These are phyloP conservation scores for Trametes cingulata DNA, from an alignment of 768 basidiomycete genomes.

Conservation along the genomic window DNA sequence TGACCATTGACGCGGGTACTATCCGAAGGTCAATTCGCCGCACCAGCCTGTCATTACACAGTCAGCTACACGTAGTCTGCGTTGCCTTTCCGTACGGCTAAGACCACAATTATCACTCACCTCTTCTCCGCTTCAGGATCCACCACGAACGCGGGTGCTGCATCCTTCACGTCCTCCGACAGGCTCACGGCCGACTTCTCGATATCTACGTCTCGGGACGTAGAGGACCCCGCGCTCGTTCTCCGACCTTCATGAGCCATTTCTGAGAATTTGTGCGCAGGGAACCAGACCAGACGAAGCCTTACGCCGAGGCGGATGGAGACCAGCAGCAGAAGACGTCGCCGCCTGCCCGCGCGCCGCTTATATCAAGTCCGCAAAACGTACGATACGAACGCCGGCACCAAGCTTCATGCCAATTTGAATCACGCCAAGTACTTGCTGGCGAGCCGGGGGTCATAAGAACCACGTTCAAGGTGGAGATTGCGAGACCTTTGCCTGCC, in stretches of 20 bases:
- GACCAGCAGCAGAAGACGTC: no score
- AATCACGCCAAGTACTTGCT: not conserved
- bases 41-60: conserved; percentile 5
- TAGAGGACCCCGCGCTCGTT: not conserved
- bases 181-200: conserved; percentile 7
- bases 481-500: not conserved
- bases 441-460: conserved; percentile 2
- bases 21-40: conserved; percentile 35
- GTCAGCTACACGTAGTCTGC: not conserved
- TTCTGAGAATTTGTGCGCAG: not conserved
- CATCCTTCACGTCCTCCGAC: conserved; percentile 3
- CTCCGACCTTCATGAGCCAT: not conserved
- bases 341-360: not conserved
- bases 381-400: not conserved
- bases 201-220: not conserved
- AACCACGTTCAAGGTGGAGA: not conserved
- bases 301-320: no score
- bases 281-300: not conserved
- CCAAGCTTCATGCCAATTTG: not conserved
- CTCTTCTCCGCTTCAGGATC: conserved; percentile 10
- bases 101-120: not conserved
- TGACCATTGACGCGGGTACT: conserved; percentile 36
- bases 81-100: not conserved
- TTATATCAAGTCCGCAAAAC: not conserved
- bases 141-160: not conserved